phyloP scores from a whole-genome alignment of 2,329 filamentous ascomycete genomes.

The Aspergillus sp. region DNA sequence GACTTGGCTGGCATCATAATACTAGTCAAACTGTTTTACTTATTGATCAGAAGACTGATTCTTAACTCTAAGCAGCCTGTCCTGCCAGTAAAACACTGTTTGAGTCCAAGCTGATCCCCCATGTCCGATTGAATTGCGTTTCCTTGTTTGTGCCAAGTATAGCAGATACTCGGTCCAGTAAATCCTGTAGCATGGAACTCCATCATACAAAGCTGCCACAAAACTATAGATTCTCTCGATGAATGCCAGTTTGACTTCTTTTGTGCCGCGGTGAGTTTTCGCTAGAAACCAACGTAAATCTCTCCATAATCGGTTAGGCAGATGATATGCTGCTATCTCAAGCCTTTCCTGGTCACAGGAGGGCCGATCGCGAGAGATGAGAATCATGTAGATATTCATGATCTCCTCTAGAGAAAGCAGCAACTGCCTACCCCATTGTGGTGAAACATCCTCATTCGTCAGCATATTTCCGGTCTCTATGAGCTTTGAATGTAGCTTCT shows the following conservation, averaged over 20 bases:
- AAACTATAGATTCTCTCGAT: constrained; percentile 13
- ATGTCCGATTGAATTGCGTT: constrained; percentile 4
- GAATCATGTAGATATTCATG: constrained; percentile 11
- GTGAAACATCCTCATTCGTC: too few relatives aligned
- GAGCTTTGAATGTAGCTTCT: not conserved
- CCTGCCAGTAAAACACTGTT: constrained; percentile 15
- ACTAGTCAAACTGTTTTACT: too few relatives aligned
- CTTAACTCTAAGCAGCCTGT: not conserved
- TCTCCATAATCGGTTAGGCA: constrained; percentile 20
- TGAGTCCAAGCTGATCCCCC: constrained; percentile 13
- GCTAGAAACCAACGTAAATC: constrained; percentile 17
- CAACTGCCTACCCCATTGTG: too few relatives aligned
- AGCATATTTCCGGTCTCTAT: not conserved
- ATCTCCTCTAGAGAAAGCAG: constrained; percentile 8
- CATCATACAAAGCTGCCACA: constrained; percentile 14
- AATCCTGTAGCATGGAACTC: constrained; percentile 5
- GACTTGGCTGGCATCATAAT: too few relatives aligned
- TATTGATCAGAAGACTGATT: too few relatives aligned
- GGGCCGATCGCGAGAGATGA: constrained; percentile 12
- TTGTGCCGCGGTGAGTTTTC: not conserved
- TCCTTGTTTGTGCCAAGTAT: constrained; percentile 4
- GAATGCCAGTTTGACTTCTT: not conserved
- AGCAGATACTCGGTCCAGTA: constrained; percentile 16
- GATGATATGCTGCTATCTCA: constrained; percentile 14
- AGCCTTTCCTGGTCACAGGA: constrained; percentile 5